A percentile compares a stretch with the other conserved stretches of the same genome.
Evolutionary conservation across 2,329 filamentous ascomycete species (phyloP).

Genomic region (Thyridium curvatum): DNA sequence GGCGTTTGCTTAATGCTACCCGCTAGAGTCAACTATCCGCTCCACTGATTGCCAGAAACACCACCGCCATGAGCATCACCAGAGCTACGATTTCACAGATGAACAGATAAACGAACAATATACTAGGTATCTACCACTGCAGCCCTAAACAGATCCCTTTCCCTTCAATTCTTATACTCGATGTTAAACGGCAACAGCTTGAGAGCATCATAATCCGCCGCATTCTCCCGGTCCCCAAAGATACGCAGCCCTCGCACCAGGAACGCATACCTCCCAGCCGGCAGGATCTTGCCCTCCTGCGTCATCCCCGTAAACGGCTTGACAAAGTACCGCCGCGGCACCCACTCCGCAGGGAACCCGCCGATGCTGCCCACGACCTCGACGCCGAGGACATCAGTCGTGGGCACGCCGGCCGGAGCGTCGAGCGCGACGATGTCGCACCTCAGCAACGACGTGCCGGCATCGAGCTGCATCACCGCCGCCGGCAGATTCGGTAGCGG

Average conservation of each 20-base stretch:
- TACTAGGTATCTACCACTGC: too few relatives aligned
- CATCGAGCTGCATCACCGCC: conserved; percentile 5
- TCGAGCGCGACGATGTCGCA: conserved; percentile 13
- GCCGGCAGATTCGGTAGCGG: conserved; percentile 1
- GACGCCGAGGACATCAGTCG: conserved; percentile 10
- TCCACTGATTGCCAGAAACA: too few relatives aligned
- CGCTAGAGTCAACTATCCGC: too few relatives aligned
- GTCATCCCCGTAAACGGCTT: conserved; percentile 11
- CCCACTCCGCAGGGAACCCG: conserved; percentile 8
- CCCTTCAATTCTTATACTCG: conserved; percentile 1
- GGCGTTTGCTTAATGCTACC: too few relatives aligned
- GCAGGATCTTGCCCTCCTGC: conserved; percentile 15
- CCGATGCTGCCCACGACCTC: conserved; percentile 12
- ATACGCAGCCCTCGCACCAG: conserved; percentile 18
- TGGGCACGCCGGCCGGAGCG: conserved; percentile 5
- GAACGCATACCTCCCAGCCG: conserved; percentile 18
- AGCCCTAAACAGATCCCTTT: too few relatives aligned
- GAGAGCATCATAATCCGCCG: conserved; percentile 16
- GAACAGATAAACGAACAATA: too few relatives aligned
- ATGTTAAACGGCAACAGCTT: conserved; percentile 14
- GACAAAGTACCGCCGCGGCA: neutral
- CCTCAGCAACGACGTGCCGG: conserved; percentile 12
- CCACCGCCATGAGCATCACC: too few relatives aligned
- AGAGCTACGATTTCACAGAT: too few relatives aligned
- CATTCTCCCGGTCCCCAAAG: conserved; percentile 15